These are phyloP conservation scores for Silene uniflora DNA, from an alignment of 148 eudicot species.

Conservation along the genomic window DNA sequence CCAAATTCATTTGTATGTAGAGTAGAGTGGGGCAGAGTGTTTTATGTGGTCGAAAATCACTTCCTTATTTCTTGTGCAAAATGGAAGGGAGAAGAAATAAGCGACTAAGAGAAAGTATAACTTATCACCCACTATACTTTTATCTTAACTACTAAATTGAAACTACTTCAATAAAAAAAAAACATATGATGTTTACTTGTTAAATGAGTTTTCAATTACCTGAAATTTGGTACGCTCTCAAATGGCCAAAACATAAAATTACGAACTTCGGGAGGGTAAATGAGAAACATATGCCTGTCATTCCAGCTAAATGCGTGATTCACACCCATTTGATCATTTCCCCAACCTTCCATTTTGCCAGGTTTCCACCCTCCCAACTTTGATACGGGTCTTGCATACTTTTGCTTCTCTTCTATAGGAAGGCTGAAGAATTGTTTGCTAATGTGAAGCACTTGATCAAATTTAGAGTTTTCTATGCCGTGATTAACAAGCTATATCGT, in stretches of 20 bases:
- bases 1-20: no score
- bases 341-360: slow-evolving; percentile 23
- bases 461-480: slow-evolving; percentile 17
- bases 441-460: slow-evolving; percentile 18
- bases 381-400: background rate
- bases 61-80: no score
- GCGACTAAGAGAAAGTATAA: no score
- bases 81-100: no score
- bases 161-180: no score
- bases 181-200: no score
- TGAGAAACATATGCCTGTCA: slow-evolving; percentile 18
- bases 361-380: background rate
- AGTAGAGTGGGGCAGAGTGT: no score
- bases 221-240: slow-evolving; percentile 11
- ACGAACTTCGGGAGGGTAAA: slow-evolving; percentile 13
- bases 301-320: slow-evolving; percentile 24
- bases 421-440: slow-evolving; percentile 26
- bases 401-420: slow-evolving; percentile 28
- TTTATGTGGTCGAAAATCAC: no score
- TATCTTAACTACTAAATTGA: no score
- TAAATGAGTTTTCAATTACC: slow-evolving; percentile 4
- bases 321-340: slow-evolving; percentile 16
- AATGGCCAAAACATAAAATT: slow-evolving; percentile 24
- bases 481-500: slow-evolving; percentile 25
- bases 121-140: no score